These are phyloP conservation scores for Clausena lansium DNA, from an alignment of 345 rosid species.

Conservation along the genomic window DNA sequence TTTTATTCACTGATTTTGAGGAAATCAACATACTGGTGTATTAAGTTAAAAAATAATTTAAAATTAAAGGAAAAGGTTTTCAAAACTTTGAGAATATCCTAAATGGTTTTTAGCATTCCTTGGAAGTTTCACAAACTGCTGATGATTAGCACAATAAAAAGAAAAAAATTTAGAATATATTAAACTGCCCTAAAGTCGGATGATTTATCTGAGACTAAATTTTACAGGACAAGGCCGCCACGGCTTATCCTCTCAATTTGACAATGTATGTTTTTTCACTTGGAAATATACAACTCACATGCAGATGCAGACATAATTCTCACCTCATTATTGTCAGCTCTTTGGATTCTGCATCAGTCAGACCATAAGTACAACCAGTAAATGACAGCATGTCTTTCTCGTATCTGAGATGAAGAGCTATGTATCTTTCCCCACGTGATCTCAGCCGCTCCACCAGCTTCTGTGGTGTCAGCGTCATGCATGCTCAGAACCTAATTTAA, in stretches of 20 bases:
- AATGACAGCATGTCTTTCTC: slow-evolving; percentile 98
- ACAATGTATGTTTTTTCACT: neutral
- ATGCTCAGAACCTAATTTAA: slow-evolving; percentile 88
- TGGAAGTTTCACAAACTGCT: neutral
- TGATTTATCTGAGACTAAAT: neutral
- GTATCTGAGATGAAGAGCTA: slow-evolving; percentile 91
- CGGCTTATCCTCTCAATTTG: neutral
- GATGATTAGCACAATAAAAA: neutral
- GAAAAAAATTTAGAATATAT: neutral
- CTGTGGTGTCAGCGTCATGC: slow-evolving; percentile 91
- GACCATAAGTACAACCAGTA: slow-evolving; percentile 88
- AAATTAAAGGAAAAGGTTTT: neutral
- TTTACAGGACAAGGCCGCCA: neutral
- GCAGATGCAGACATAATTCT: slow-evolving; percentile 12
- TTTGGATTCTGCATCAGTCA: slow-evolving; percentile 76
- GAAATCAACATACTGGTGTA: neutral
- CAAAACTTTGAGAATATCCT: neutral
- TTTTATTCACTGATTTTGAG: neutral
- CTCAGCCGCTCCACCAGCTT: slow-evolving; percentile 92
- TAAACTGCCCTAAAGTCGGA: neutral
- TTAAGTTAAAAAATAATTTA: no score
- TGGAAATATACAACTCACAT: neutral
- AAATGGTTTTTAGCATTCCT: neutral
- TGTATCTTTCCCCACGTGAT: slow-evolving; percentile 63
- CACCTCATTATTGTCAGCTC: slow-evolving; percentile 86